phyloP scores from a whole-genome alignment of 1,284 basidiomycete species.

The Rugiboletus extremiorientalis region DNA sequence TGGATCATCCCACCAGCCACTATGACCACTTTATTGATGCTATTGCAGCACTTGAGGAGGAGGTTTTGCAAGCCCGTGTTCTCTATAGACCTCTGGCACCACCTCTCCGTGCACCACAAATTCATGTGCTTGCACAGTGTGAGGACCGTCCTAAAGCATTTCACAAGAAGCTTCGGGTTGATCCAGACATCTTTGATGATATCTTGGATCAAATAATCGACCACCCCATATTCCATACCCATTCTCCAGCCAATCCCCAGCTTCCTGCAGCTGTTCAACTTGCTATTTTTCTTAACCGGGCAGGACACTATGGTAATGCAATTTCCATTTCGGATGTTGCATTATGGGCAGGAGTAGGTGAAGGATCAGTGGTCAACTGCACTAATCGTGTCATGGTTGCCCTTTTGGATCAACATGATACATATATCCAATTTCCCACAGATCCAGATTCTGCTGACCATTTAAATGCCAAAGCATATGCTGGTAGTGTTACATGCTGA shows the following conservation, averaged over 20 bases:
- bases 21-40: not conserved
- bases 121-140: conserved; percentile 1
- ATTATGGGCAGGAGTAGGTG: conserved; percentile 6
- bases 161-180: not conserved
- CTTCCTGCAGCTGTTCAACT: not conserved
- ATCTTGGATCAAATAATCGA: conserved; percentile 5
- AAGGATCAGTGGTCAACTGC: conserved; percentile 4
- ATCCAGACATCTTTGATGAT: conserved; percentile 4
- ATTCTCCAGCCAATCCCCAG: not conserved
- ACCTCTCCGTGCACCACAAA: not conserved
- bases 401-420: conserved; percentile 1
- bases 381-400: not conserved
- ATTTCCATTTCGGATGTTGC: not conserved
- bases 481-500: not conserved
- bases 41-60: not conserved
- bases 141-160: not conserved
- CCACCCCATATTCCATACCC: not conserved
- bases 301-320: not conserved
- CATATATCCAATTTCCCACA: not conserved
- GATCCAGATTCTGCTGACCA: not conserved
- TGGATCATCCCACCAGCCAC: not conserved
- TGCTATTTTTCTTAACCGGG: too few relatives aligned
- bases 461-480: not conserved
- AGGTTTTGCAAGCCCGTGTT: not conserved
- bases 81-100: not conserved